Percentiles rank a stretch among this genome's conserved stretches.
Conservation (phyloP, 1,284 basidiomycete genomes). For the Cryptococcus amylolentus region DNA sequence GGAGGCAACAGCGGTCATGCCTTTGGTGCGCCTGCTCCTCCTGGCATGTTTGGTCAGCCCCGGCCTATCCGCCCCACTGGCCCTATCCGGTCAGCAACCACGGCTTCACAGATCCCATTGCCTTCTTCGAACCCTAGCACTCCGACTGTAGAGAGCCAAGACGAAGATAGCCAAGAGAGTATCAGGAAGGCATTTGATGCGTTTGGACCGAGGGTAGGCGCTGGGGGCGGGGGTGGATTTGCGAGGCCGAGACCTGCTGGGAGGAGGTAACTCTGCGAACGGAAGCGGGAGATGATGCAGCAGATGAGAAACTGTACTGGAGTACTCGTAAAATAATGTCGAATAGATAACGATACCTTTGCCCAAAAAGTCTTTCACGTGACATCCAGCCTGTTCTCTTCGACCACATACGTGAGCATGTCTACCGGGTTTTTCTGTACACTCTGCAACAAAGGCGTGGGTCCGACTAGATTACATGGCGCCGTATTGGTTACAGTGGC, state of each 20-base stretch:
- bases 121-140: slow-evolving; percentile 27
- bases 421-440: no score
- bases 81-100: slow-evolving; percentile 12
- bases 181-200: slow-evolving; percentile 46
- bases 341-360: no score
- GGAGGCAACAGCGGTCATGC: slow-evolving; percentile 1
- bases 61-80: slow-evolving; percentile 17
- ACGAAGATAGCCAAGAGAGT: slow-evolving; percentile 38
- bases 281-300: background rate
- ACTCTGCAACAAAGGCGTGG: no score
- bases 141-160: slow-evolving; percentile 22
- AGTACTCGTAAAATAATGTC: no score
- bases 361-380: no score
- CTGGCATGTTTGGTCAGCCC: slow-evolving; percentile 25
- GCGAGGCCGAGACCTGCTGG: slow-evolving; percentile 46
- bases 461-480: no score
- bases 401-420: no score
- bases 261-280: slow-evolving; percentile 17
- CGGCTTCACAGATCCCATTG: slow-evolving; percentile 24
- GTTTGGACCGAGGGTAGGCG: slow-evolving; percentile 45
- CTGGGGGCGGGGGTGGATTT: slow-evolving; percentile 35
- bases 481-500: no score
- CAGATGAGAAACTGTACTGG: no score
- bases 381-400: no score
- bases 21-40: slow-evolving; percentile 16